A percentile compares a stretch with the other conserved stretches of the same genome.
Conservation (phyloP, 139 green algal genomes). For the Chlorella sp. region DNA sequence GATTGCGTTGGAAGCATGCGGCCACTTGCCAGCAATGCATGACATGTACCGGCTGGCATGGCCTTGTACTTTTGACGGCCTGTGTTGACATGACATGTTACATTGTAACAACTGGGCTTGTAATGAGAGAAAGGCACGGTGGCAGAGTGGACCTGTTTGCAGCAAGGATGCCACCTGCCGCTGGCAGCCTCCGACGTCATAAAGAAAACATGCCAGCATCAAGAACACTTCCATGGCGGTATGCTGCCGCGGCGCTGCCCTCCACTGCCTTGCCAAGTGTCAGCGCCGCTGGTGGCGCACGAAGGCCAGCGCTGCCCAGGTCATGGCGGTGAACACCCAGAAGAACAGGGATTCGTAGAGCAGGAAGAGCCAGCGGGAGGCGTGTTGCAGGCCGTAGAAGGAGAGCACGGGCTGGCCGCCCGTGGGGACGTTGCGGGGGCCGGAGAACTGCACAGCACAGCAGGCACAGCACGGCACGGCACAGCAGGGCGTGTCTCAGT, state of each 20-base stretch:
- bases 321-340: neutral
- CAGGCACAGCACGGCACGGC: too few relatives aligned
- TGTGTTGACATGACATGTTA: too few relatives aligned
- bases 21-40: too few relatives aligned
- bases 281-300: conserved; percentile 28
- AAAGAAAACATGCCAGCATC: too few relatives aligned
- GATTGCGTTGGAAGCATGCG: too few relatives aligned
- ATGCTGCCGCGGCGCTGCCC: neutral
- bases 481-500: neutral
- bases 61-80: too few relatives aligned
- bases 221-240: too few relatives aligned
- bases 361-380: conserved; percentile 17
- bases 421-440: neutral
- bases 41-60: too few relatives aligned
- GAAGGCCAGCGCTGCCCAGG: conserved; percentile 7
- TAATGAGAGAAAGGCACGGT: too few relatives aligned
- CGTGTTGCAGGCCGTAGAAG: conserved; percentile 7
- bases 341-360: conserved; percentile 19
- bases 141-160: neutral
- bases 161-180: neutral
- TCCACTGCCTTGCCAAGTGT: neutral
- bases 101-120: too few relatives aligned
- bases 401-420: neutral
- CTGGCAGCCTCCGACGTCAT: too few relatives aligned
- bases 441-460: neutral